Evolutionary conservation across 208 protist genomes (phyloP), one percentile per base, ranked within the genome.

Genomic region (Acanthamoeba culbertsoni): DNA sequence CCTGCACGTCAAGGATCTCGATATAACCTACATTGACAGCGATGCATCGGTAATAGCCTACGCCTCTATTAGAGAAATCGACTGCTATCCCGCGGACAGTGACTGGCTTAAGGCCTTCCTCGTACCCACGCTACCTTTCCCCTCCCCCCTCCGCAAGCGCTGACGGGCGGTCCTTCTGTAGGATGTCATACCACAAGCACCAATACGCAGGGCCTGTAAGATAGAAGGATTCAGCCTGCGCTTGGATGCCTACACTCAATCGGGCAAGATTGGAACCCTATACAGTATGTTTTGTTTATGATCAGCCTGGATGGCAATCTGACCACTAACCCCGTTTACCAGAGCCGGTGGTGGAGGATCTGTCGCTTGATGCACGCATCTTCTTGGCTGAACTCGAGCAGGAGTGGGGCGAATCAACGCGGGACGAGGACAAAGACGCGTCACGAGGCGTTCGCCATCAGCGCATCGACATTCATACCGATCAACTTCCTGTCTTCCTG

Each of bases 11-110:
- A 90, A 62, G 23, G 82, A 68, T 42, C 35, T 59, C 40, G 35
- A 37, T 26, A 28, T 90, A 6, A 90, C 82, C 43, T 68, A 71
- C 57, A 68, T 90, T n/a, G 82, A 90, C 65, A 68, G 57, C 43
- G 43, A 57, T 51, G 82, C 82, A 14, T 37, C 28, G 26, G 82
- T 46, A 26, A 68, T 90, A 12, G 53, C 53, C 16, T 90, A 45
- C n/a, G 37, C 43, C 26, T 68, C 48, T 10, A 40, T 26, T 33
- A 18, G 42, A 65, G 48, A 37, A 14, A 65, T 90, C 5, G 31
- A 48, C 43, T 90, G 82, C 40, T 90, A 90, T 35, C 57, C 82
- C 23, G 45, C 82, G 37, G 57, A 90, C 33, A 23, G n/a, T 16
- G 16, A 59, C 82, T 90, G 82, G 82, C 82, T 71, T 16, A 71